A percentile compares a stretch with the other conserved stretches of the same genome.
phyloP scores from a whole-genome alignment of 345 rosid species.

The sweet orange (Citrus sinensis) region DVS_A1.0 CM039169.1:31867001-31867500 shows the following conservation, averaged over 20 bases:
- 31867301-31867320: background rate
- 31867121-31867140: slow-evolving; percentile 85
- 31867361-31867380: background rate
- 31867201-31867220: background rate
- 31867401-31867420: background rate
- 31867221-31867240: background rate
- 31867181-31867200: background rate
- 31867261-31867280: background rate
- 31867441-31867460: background rate
- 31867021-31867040: background rate
- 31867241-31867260: background rate
- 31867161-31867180: slow-evolving; percentile 71
- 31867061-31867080: background rate
- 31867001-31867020: slow-evolving; percentile 11
- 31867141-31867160: slow-evolving; percentile 78
- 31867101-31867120: slow-evolving; percentile 82
- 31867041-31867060: background rate
- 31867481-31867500: slow-evolving; percentile 17
- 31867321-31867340: background rate
- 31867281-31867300: background rate
- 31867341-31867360: background rate
- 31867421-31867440: background rate
- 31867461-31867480: slow-evolving; percentile 1
- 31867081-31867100: slow-evolving; percentile 64
- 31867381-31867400: background rate